A percentile compares a stretch with the other conserved stretches of the same genome.
Conservation (phyloP, 1,284 basidiomycete genomes). For the Cryptococcus sp. region DNA sequence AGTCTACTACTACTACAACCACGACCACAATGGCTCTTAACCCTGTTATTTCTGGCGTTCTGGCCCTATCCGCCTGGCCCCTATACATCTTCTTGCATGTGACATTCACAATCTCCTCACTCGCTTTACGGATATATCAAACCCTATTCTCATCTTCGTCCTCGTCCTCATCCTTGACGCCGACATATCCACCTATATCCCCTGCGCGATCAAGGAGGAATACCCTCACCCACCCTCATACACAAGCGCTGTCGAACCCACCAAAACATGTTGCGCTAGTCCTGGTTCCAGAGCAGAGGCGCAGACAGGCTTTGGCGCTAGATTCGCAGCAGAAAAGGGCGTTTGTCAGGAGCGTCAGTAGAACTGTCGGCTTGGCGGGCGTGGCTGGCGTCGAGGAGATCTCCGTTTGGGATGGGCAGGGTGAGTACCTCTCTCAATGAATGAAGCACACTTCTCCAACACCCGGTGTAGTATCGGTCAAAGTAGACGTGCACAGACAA, state of each 20-base stretch:
- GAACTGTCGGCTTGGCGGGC: conserved; percentile 32
- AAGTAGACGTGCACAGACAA: neutral
- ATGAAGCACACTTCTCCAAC: too few relatives aligned
- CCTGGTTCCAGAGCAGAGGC: conserved; percentile 2
- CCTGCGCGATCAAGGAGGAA: neutral
- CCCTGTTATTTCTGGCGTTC: neutral
- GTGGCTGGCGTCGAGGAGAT: conserved; percentile 36
- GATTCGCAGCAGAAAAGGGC: conserved; percentile 10
- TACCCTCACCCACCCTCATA: neutral
- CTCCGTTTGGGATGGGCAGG: conserved; percentile 34
- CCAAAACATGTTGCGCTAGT: neutral
- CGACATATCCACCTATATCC: neutral
- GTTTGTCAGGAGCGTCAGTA: conserved; percentile 28
- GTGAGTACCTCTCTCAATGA: conserved; percentile 5
- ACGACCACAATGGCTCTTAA: neutral
- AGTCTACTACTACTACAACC: too few relatives aligned
- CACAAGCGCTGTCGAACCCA: neutral
- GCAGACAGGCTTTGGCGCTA: neutral
- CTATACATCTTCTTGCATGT: conserved; percentile 37
- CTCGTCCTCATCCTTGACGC: conserved; percentile 1
- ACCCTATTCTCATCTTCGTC: conserved; percentile 14
- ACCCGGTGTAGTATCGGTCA: neutral
- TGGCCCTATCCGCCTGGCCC: conserved; percentile 21
- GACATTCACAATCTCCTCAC: conserved; percentile 36
- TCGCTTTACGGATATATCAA: conserved; percentile 37